Evolutionary conservation across 352 stramenopile species (phyloP).

Genomic region (Globisporangium heterothallicum): DNA sequence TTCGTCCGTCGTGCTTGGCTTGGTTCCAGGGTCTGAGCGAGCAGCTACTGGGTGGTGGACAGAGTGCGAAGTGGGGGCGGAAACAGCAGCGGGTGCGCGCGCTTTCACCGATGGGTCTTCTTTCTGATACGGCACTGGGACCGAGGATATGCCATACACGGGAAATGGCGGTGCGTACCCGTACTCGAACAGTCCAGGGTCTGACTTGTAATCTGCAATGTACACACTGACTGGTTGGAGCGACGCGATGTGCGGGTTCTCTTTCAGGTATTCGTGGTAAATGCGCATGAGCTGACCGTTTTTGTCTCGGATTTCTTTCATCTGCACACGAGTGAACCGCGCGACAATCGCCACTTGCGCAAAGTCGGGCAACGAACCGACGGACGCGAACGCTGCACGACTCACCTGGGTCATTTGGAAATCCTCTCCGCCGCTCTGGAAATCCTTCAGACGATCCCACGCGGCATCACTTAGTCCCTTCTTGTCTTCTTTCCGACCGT

Average conservation of each 20-base stretch:
- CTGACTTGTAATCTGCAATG: conserved; percentile 35
- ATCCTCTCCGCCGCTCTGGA: conserved; percentile 41
- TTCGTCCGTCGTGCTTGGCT: conserved; percentile 33
- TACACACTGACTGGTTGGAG: conserved; percentile 46
- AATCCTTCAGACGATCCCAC: conserved; percentile 77
- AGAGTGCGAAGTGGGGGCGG: background rate
- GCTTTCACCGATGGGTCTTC: conserved; percentile 21
- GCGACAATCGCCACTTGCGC: conserved; percentile 67
- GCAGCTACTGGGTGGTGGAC: background rate
- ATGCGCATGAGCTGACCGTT: conserved; percentile 73
- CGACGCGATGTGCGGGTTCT: conserved; percentile 53
- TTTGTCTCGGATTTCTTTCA: conserved; percentile 68
- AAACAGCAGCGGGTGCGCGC: background rate
- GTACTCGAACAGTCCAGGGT: conserved; percentile 53
- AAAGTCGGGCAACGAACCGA: conserved; percentile 68
- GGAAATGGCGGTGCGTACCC: conserved; percentile 72
- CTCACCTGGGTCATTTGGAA: conserved; percentile 74
- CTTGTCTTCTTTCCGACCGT: conserved; percentile 37
- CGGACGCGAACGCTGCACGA: conserved; percentile 55
- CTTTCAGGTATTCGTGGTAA: conserved; percentile 62
- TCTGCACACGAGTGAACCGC: conserved; percentile 55
- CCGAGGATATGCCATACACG: conserved; percentile 35
- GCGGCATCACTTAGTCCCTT: conserved; percentile 55
- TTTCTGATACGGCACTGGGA: conserved; percentile 48
- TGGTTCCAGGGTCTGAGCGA: background rate